Base-by-base conservation (phyloP, 371 early-diverging fungal genomes). In the Rhizomucor miehei region DNA sequence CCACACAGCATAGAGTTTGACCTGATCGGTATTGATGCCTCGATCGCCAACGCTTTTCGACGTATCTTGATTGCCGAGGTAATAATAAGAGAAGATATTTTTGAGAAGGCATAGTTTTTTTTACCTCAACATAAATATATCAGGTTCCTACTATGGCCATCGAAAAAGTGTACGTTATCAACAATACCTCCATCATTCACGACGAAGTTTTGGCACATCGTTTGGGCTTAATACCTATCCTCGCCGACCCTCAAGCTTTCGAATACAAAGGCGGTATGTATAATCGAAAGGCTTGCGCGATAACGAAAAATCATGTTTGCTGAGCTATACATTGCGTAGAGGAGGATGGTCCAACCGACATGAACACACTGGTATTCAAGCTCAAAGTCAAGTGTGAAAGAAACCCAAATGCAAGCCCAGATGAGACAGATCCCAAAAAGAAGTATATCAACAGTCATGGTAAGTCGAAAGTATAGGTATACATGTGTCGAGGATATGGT, bases 141-240 rank as follows among this genome's bases (percentile, higher is more conserved):
- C 29, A 88, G 89, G 88, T 98, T 9, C 96, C 98, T 20, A 94
- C 97, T 0, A 90, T 98, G 94, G 99, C 99, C 9, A 97, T 99
- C 48, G 99, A 99, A 65, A 85, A 89, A 43, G 97, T 99, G 12
- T 97, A 87, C 67, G 85, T 99, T 51, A 71, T 86, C 78, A 90
- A 97, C 80, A 98, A 99, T 79, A 94, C 92, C 12, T 87, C 92
- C 5, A 84, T 99, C 39, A 87, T 99, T 63, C 91, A 92, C 54
- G 99, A 99, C 68, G 99, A 99, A 74, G 88, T 99, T 3, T 69
- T 99, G 39, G 89, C 98, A n/a, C 97, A 99, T 63, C 88, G 99
- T 56, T 73, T 99, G 35, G 99, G 99, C 25, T 75, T 99, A 58
- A 84, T 99, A 50, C 99, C 99, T 36, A 90, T 99, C 59, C 71